Evolutionary conservation across 768 basidiomycete species (phyloP), one percentile per base, ranked within the genome.

Genomic region (Suillus hirtellus): DNA sequence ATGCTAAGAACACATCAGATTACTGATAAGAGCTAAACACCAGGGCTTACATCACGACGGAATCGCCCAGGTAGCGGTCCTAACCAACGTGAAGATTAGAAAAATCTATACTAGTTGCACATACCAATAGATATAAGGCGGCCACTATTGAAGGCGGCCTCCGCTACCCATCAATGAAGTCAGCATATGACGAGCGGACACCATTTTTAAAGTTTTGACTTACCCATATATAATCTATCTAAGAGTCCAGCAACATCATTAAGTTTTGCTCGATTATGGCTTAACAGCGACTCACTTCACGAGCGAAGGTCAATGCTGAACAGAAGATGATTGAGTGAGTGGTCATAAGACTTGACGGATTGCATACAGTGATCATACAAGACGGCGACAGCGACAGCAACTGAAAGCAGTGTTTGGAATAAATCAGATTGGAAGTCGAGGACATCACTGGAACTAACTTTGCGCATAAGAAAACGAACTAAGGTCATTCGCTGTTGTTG

Each of bases 221-320:
- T 52, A 74, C 73, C 75, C 75, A 74, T 62, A 74, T 64, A 31
- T 75, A 70, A 10, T 76, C 73, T 47, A 74, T 64, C 73, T 74
- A 40, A 52, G 56, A 37, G 40, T 46, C 43, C 14, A 37, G 12
- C 14, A 27, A 3, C 19, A 21, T 70, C 42, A 63, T 27, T 35
- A 8, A n/a, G 2, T n/a, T 3, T 47, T 53, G 58, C 12, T 53
- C 42, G 35, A 37, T 31, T 14, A 34, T 31, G 31, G 31, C 3
- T 47, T 31, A 49, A 38, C 11, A n/a, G 46, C n/a, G 44, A 61
- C 73, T 60, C 58, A 69, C 73, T 65, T 75, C 75, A n/a, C 73
- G 71, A 7, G 66, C 59, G 54, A 76, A 56, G 31, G 64, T 40
- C 46, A 76, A 70, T 35, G 47, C 73, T 75, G 44, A 59, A 24